A percentile compares a stretch with the other conserved stretches of the same genome.
phyloP scores from a whole-genome alignment of 2,329 filamentous ascomycete species.

The Trichoderma breve region DNA sequence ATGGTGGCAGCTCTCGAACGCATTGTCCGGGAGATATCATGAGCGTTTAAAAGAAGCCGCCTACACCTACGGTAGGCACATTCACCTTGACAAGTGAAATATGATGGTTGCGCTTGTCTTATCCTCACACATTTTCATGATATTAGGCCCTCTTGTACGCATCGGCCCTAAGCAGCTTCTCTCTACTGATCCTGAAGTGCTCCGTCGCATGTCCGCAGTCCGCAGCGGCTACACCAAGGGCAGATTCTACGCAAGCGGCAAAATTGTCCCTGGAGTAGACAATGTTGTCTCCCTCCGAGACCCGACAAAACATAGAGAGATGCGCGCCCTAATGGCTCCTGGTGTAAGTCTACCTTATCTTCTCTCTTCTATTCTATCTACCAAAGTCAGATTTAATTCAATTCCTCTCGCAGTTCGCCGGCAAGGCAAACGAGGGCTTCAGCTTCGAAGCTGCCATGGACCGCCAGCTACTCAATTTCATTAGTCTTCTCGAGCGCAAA shows the following conservation, averaged over 20 bases:
- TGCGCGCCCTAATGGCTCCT: conserved; percentile 45
- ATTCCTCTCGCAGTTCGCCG: conserved; percentile 44
- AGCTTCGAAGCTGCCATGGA: conserved; percentile 42
- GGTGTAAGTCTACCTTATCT: conserved; percentile 34
- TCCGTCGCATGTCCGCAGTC: conserved; percentile 39
- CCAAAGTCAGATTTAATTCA: too few species aligned
- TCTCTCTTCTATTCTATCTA: neutral
- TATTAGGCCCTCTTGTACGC: conserved; percentile 30
- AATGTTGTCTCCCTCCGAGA: conserved; percentile 53
- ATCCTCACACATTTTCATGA: neutral
- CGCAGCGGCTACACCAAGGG: conserved; percentile 39
- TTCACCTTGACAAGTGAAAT: neutral
- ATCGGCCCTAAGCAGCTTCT: conserved; percentile 44
- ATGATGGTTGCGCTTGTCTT: neutral
- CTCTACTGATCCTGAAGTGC: conserved; percentile 39
- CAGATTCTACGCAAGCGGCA: conserved; percentile 47
- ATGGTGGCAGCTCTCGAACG: conserved; percentile 32
- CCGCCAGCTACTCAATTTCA: conserved; percentile 38
- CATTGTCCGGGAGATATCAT: conserved; percentile 31
- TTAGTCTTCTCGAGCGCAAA: conserved; percentile 46
- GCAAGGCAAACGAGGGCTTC: conserved; percentile 47
- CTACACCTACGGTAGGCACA: conserved; percentile 27
- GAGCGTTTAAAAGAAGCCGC: conserved; percentile 28
- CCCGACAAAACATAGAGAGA: conserved; percentile 44
- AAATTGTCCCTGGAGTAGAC: conserved; percentile 53